Conservation (phyloP, 352 stramenopile genomes). For the Phytophthora kernoviae region DNA sequence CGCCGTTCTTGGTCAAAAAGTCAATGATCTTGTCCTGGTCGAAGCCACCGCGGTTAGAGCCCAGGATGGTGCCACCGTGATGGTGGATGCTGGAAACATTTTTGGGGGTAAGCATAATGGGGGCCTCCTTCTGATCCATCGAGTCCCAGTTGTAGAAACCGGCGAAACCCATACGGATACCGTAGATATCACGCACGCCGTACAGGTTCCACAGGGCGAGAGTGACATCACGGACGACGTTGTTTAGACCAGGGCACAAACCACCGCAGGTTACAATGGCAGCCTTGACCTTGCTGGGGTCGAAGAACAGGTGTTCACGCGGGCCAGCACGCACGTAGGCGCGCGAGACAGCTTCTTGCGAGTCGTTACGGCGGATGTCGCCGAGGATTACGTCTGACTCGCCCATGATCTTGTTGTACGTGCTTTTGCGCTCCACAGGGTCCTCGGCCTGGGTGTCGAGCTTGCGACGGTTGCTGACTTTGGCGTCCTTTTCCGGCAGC, state of each 20-base stretch:
- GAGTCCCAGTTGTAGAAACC: constrained; percentile 86
- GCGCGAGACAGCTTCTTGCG: constrained; percentile 67
- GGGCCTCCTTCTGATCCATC: constrained; percentile 77
- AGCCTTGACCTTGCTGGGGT: constrained; percentile 79
- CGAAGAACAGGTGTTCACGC: constrained; percentile 72
- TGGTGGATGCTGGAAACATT: constrained; percentile 84
- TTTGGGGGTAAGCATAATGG: constrained; percentile 76
- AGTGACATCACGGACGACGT: constrained; percentile 97
- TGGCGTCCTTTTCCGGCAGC: constrained; percentile 56
- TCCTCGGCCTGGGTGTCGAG: constrained; percentile 74
- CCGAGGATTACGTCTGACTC: constrained; percentile 81
- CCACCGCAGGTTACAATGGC: constrained; percentile 94
- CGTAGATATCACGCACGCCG: constrained; percentile 82
- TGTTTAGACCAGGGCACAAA: constrained; percentile 98
- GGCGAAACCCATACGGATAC: constrained; percentile 82
- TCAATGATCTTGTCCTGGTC: constrained; percentile 97
- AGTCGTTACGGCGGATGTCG: constrained; percentile 78
- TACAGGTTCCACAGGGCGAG: constrained; percentile 92
- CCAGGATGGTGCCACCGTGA: constrained; percentile 94
- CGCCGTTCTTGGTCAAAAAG: constrained; percentile 89
- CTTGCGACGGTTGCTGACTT: constrained; percentile 74
- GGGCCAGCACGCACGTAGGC: constrained; percentile 84
- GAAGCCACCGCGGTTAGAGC: constrained; percentile 95
- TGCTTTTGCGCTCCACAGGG: constrained; percentile 69
- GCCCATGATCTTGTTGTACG: constrained; percentile 90